These are phyloP conservation scores for Pythium utonaiense DNA, from an alignment of 352 stramenopile genomes.

Conservation along the genomic window DNA sequence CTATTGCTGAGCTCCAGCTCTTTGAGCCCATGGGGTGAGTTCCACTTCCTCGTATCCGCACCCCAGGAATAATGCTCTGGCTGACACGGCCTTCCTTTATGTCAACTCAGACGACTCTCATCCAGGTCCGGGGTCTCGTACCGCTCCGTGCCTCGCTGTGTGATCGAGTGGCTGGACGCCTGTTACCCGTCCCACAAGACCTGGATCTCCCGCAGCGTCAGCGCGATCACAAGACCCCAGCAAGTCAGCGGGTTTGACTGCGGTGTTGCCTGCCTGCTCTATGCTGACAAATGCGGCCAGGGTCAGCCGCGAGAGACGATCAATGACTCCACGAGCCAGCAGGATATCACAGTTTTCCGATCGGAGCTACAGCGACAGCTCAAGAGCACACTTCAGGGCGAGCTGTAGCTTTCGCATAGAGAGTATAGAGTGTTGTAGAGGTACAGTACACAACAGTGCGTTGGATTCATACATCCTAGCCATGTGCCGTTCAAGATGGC, in stretches of 20 bases:
- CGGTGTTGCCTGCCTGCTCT: constrained; percentile 83
- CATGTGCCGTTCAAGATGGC: no score
- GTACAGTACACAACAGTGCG: not conserved
- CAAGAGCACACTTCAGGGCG: constrained; percentile 2
- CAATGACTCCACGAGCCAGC: constrained; percentile 55
- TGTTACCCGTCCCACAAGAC: constrained; percentile 62
- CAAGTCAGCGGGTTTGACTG: constrained; percentile 90
- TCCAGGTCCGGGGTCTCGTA: constrained; percentile 64
- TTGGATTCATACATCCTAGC: not conserved
- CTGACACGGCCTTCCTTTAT: not conserved
- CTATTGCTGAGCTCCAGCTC: constrained; percentile 69
- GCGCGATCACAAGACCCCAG: constrained; percentile 78
- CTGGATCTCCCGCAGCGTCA: constrained; percentile 58
- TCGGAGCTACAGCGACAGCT: constrained; percentile 45
- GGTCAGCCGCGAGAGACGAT: constrained; percentile 58
- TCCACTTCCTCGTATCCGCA: not conserved
- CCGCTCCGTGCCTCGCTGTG: constrained; percentile 65
- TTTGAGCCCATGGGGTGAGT: constrained; percentile 86
- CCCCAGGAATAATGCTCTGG: not conserved
- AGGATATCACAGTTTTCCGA: constrained; percentile 71
- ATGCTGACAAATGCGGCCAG: constrained; percentile 80
- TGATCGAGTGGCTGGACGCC: constrained; percentile 83
- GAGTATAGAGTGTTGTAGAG: not conserved
- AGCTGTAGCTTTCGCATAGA: not conserved
- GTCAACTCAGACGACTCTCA: constrained; percentile 32